Evolutionary conservation across 1,284 basidiomycete genomes (phyloP).

Genomic region (Ceratobasidium sp.): DNA sequence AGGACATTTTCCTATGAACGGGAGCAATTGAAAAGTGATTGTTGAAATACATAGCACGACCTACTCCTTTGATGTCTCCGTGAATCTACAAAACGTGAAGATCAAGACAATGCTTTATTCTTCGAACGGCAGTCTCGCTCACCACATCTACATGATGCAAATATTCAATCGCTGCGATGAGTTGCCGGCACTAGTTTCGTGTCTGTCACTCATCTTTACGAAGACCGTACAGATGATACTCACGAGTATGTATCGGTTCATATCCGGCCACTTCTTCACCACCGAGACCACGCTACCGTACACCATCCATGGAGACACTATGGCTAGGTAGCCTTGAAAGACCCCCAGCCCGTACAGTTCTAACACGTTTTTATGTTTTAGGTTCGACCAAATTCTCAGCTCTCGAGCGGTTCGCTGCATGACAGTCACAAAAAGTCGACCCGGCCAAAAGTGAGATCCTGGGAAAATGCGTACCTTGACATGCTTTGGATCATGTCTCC

Average conservation of each 20-base stretch:
- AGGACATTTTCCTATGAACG: background rate
- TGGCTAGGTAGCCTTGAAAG: background rate
- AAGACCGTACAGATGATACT: background rate
- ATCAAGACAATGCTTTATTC: background rate
- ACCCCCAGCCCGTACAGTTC: background rate
- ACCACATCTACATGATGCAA: background rate
- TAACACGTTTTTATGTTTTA: slow-evolving; percentile 4
- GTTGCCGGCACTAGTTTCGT: background rate
- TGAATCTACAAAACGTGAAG: background rate
- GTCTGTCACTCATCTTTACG: background rate
- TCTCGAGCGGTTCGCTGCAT: slow-evolving; percentile 4
- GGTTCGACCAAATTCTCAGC: background rate
- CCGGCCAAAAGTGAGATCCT: background rate
- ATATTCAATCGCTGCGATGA: background rate
- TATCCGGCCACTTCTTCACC: background rate
- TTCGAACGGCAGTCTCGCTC: background rate
- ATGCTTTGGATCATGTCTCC: background rate
- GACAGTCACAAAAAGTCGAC: background rate
- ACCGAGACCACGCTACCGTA: background rate
- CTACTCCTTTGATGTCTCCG: slow-evolving; percentile 26
- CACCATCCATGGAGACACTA: slow-evolving; percentile 29
- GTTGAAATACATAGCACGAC: background rate
- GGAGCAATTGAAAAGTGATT: background rate
- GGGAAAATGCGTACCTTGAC: background rate
- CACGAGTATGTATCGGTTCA: background rate